phyloP scores from a whole-genome alignment of 1,139 yeast species.

The Pichia sp. region DNA sequence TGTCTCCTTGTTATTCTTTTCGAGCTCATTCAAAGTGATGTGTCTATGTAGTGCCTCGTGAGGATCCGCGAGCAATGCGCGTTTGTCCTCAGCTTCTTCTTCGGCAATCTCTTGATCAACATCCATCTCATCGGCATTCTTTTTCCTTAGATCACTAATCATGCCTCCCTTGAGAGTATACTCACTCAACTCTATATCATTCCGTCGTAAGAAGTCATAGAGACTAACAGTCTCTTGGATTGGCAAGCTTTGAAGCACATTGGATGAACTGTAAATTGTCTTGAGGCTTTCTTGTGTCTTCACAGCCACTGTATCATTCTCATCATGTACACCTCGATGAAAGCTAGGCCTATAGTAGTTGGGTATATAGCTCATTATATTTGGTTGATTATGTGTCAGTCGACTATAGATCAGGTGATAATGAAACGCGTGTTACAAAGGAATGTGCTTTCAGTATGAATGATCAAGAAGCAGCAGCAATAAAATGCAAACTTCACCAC shows the following conservation, averaged over 20 bases:
- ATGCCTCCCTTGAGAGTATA: neutral
- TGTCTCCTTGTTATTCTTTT: neutral
- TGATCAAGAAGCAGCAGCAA: no score
- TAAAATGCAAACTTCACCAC: no score
- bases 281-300: constrained; percentile 4
- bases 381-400: no score
- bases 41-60: neutral
- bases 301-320: no score
- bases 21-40: constrained; percentile 1
- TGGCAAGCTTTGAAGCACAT: constrained; percentile 1
- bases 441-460: no score
- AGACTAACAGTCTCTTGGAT: constrained; percentile 8
- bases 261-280: constrained; percentile 3
- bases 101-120: constrained; percentile 1
- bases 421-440: no score
- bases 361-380: no score
- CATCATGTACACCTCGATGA: no score
- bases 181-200: constrained; percentile 1
- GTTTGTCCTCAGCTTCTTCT: neutral
- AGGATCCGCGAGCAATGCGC: neutral
- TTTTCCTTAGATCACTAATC: neutral
- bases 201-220: constrained; percentile 1
- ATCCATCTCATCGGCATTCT: neutral
- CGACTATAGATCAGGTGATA: no score
- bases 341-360: no score